Base-by-base conservation (phyloP, 139 green algal genomes). In the Tetraselmis chui region DNA sequence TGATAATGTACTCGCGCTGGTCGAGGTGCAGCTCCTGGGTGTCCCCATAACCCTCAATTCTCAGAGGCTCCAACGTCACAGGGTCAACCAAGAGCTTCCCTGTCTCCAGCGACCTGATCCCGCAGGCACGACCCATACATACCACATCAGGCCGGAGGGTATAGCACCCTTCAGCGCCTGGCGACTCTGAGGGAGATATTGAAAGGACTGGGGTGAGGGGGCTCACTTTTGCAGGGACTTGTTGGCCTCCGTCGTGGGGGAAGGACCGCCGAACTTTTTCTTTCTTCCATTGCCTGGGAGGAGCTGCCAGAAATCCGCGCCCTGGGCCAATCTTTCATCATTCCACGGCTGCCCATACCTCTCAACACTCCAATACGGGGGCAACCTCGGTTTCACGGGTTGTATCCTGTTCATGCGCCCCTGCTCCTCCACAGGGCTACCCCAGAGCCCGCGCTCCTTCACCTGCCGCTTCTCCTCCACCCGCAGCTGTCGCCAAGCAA, bases 341-440 rank as follows among this genome's bases (percentile, higher is more conserved):
- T 91, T 89, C 84, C 88, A 91, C 26, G 89, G 87, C 82, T 92
- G 89, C 1, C 89, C 86, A 75, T 86, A 59, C n/a, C 78, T 82
- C 0, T 28, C 22, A 18, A 90, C 28, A 0, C 85, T 90, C 89
- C 89, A 92, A 80, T 88, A 91, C 18, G 87, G 80, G 0, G 87
- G 89, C 78, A 92, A 67, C 30, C 90, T 85, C 22, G 32, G 84
- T 79, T 90, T 86, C 23, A 75, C 29, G 24, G 84, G 79, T 25
- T 31, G 1, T 23, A 67, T 31, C 32, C 85, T 81, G 0, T 75
- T 67, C 28, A 79, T 29, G 2, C 29, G 76, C 28, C 76, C n/a
- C 76, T 79, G 28, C 29, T 84, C 80, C 29, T 74, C 32, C 29
- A 77, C 59, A 59, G 78, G 29, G 77, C 85, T 82, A 2, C 87